Percentiles rank a stretch among this genome's conserved stretches.
These are phyloP conservation scores for Globisporangium middletonii DNA, from an alignment of 352 stramenopile genomes.

Conservation along the genomic window DNA sequence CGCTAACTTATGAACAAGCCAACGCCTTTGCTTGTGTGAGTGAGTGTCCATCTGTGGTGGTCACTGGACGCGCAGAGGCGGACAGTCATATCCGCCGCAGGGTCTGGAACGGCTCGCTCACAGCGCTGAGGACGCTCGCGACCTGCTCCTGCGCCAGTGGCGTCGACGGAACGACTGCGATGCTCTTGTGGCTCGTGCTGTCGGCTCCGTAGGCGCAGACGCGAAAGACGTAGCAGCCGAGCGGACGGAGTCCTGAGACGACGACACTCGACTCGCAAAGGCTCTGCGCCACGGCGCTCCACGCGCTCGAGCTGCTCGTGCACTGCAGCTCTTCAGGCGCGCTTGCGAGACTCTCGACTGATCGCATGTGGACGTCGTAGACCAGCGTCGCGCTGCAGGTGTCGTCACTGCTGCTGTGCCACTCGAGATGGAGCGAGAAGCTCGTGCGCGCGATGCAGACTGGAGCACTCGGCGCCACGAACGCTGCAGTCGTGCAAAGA, in stretches of 20 bases:
- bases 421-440: conserved; percentile 18
- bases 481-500: conserved; percentile 10
- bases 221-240: conserved; percentile 23
- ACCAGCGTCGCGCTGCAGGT: conserved; percentile 1
- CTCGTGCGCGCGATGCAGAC: conserved; percentile 16
- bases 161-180: not conserved
- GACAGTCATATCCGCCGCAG: conserved; percentile 18
- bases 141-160: not conserved
- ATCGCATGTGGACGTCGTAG: conserved; percentile 22
- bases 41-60: no score
- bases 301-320: conserved; percentile 3
- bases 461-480: conserved; percentile 15
- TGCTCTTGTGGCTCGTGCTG: not conserved
- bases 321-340: not conserved
- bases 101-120: conserved; percentile 20
- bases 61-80: not conserved
- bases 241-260: conserved; percentile 15
- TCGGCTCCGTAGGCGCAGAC: conserved; percentile 5
- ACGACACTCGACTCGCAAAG: conserved; percentile 3
- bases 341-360: conserved; percentile 4
- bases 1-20: no score
- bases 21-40: no score
- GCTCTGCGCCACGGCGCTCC: conserved; percentile 7
- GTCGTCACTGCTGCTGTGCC: conserved; percentile 6
- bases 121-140: conserved; percentile 14